phyloP scores from a whole-genome alignment of 164 flowering plant genomes.

The Chimonanthus praecox region DNA sequence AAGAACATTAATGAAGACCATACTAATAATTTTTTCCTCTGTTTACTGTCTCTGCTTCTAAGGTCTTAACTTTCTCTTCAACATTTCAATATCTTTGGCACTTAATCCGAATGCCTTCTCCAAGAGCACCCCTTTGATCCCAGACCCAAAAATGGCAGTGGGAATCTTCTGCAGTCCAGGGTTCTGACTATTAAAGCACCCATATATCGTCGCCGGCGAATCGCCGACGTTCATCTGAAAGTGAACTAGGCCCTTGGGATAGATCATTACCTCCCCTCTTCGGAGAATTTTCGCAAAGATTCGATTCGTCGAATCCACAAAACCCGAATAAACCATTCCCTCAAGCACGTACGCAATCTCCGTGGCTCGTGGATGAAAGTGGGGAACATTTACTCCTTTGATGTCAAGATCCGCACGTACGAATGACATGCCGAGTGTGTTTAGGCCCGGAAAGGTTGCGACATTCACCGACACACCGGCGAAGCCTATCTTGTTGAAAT shows the following conservation, averaged over 20 bases:
- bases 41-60: background rate
- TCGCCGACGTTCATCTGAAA: constrained; percentile 73
- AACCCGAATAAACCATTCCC: constrained; percentile 62
- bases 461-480: constrained; percentile 35
- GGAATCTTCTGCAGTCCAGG: constrained; percentile 60
- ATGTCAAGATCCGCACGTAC: constrained; percentile 52
- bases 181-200: constrained; percentile 63
- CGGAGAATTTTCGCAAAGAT: constrained; percentile 46
- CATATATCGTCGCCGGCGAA: constrained; percentile 41
- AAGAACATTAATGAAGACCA: background rate
- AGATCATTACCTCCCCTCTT: constrained; percentile 71
- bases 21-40: background rate
- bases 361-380: constrained; percentile 66
- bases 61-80: constrained; percentile 42
- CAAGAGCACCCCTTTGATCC: constrained; percentile 50
- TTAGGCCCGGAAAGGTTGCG: constrained; percentile 52
- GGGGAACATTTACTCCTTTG: constrained; percentile 58
- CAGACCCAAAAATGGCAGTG: constrained; percentile 55
- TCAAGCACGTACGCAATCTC: constrained; percentile 45
- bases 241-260: constrained; percentile 57
- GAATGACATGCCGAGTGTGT: constrained; percentile 72
- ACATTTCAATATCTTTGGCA: constrained; percentile 32
- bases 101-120: constrained; percentile 69
- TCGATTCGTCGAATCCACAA: constrained; percentile 51
- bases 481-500: constrained; percentile 38